A percentile compares a stretch with the other conserved stretches of the same genome.
Conservation (phyloP, 768 basidiomycete species). For the Fibroporia radiculosa region DNA sequence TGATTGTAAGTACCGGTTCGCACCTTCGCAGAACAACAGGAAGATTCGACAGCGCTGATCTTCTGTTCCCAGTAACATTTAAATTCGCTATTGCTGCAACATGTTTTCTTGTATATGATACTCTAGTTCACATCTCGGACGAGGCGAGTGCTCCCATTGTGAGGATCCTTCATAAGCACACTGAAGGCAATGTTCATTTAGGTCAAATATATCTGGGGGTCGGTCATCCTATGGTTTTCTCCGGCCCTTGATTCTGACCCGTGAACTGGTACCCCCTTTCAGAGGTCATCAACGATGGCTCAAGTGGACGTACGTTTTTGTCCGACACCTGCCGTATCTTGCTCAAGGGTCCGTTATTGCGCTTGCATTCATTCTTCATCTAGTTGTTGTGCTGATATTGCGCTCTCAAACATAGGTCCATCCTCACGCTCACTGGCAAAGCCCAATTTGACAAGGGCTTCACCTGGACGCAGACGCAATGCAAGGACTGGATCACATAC, state of each 20-base stretch:
- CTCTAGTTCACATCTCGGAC: constrained; percentile 9
- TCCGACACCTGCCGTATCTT: neutral
- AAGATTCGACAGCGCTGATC: too few species aligned
- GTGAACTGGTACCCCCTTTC: neutral
- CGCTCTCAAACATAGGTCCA: neutral
- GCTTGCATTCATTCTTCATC: too few species aligned
- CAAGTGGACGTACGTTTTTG: neutral
- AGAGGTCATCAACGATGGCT: neutral
- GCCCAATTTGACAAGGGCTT: neutral
- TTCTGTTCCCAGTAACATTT: neutral
- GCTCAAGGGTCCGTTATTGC: neutral
- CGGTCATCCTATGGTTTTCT: too few species aligned
- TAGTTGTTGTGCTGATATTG: too few species aligned
- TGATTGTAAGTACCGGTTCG: neutral
- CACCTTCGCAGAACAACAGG: too few species aligned
- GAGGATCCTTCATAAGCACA: too few species aligned
- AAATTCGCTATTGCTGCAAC: constrained; percentile 5
- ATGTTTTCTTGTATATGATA: constrained; percentile 11
- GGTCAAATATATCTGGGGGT: neutral
- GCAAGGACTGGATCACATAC: constrained; percentile 7
- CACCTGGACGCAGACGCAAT: neutral
- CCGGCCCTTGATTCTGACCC: too few species aligned
- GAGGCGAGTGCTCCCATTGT: constrained; percentile 11
- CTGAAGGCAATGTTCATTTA: too few species aligned
- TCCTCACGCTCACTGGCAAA: neutral